Evolutionary conservation across 2,329 filamentous ascomycete genomes (phyloP).

Genomic region (Fusarium chuoi): DNA sequence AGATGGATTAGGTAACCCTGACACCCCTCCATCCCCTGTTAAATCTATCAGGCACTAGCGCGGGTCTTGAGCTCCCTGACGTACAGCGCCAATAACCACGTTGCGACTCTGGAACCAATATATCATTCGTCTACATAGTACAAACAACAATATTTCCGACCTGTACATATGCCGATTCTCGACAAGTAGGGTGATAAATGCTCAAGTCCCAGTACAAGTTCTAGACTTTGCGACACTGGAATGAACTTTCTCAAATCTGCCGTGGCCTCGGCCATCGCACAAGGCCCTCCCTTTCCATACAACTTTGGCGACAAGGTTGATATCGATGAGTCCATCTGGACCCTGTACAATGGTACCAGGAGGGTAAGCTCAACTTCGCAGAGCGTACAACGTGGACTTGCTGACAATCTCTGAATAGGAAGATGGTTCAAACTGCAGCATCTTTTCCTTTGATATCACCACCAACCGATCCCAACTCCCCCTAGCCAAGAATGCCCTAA

Average conservation of each 20-base stretch:
- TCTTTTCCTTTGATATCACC: slow-evolving; percentile 93
- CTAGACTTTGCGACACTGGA: slow-evolving; percentile 7
- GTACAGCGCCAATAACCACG: slow-evolving; percentile 40
- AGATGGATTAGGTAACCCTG: slow-evolving; percentile 2
- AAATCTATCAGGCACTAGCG: slow-evolving; percentile 35
- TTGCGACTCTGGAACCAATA: slow-evolving; percentile 35
- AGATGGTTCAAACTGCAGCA: slow-evolving; percentile 92
- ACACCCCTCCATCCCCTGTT: neutral
- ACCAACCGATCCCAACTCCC: slow-evolving; percentile 83
- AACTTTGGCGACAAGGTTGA: slow-evolving; percentile 93
- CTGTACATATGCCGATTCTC: neutral
- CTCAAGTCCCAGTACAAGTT: neutral
- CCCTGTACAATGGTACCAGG: slow-evolving; percentile 93
- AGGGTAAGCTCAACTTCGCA: slow-evolving; percentile 65
- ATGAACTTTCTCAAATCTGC: slow-evolving; percentile 99
- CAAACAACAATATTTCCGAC: slow-evolving; percentile 1
- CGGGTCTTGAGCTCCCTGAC: slow-evolving; percentile 37
- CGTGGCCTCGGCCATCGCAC: slow-evolving; percentile 94
- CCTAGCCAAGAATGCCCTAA: slow-evolving; percentile 91
- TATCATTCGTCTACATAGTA: slow-evolving; percentile 15
- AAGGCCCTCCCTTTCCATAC: slow-evolving; percentile 93
- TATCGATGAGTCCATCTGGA: slow-evolving; percentile 93
- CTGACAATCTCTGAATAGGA: slow-evolving; percentile 66
- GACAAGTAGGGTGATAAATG: neutral
- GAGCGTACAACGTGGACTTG: neutral